A percentile compares a stretch with the other conserved stretches of the same genome.
phyloP scores from a whole-genome alignment of 805 yeast species.

The Saturnispora sekii region DNA sequence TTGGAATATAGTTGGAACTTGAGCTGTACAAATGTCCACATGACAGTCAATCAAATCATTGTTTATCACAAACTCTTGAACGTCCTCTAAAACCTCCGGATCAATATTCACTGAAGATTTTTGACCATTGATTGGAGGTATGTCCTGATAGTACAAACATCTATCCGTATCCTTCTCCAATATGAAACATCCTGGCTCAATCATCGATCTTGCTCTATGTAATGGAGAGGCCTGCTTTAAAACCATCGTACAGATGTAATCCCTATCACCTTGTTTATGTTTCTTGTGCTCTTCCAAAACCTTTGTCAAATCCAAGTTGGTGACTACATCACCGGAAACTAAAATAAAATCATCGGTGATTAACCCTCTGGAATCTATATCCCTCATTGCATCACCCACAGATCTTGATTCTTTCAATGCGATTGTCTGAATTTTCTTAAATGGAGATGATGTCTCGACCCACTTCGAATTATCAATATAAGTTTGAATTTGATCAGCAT shows the following conservation, averaged over 20 bases:
- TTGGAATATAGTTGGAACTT: constrained; percentile 89
- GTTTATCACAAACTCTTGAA: constrained; percentile 69
- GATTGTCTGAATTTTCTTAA: constrained; percentile 64
- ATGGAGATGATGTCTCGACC: constrained; percentile 65
- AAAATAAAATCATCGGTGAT: constrained; percentile 84
- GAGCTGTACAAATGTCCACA: constrained; percentile 90
- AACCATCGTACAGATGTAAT: constrained; percentile 92
- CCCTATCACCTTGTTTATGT: constrained; percentile 67
- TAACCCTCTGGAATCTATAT: constrained; percentile 81
- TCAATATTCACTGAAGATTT: constrained; percentile 54
- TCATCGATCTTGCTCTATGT: constrained; percentile 74
- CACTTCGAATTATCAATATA: constrained; percentile 72
- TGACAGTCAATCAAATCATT: constrained; percentile 95
- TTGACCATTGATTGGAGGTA: constrained; percentile 44
- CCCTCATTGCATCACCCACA: constrained; percentile 97
- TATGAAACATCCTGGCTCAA: constrained; percentile 78
- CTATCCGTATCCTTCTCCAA: constrained; percentile 64
- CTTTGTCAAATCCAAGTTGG: constrained; percentile 73
- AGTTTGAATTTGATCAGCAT: constrained; percentile 77
- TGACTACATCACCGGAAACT: constrained; percentile 92
- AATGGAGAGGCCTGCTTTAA: constrained; percentile 73
- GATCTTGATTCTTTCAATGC: constrained; percentile 80
- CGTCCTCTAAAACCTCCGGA: constrained; percentile 70
- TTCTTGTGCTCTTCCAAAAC: constrained; percentile 65
- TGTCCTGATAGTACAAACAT: constrained; percentile 77